Percentiles rank a stretch among this genome's conserved stretches.
phyloP scores from a whole-genome alignment of 345 rosid genomes.

The Syzygium grande region DNA sequence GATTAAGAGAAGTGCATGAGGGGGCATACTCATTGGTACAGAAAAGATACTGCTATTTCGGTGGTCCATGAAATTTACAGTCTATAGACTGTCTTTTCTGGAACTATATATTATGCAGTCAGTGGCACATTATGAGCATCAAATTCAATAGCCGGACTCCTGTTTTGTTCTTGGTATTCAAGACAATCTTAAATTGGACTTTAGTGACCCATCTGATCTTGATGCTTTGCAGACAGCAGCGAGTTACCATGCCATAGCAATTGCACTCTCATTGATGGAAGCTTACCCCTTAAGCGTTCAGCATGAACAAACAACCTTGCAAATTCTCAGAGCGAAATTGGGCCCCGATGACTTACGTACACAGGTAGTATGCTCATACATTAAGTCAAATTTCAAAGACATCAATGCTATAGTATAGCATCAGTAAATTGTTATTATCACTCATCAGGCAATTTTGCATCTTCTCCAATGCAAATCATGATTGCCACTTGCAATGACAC shows the following conservation, averaged over 20 bases:
- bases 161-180: not conserved
- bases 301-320: conserved; percentile 95
- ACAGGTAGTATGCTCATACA: conserved; percentile 41
- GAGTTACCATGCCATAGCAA: conserved; percentile 99
- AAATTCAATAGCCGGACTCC: not conserved
- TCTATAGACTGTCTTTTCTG: not conserved
- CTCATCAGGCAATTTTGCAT: not conserved
- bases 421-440: not conserved
- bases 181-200: not conserved
- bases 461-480: not conserved
- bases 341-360: conserved; percentile 99
- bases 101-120: not conserved
- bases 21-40: not conserved
- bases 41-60: not conserved
- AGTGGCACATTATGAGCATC: not conserved
- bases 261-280: conserved; percentile 99
- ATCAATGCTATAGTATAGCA: not conserved
- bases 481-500: not conserved
- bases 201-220: conserved; percentile 5
- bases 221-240: conserved; percentile 80
- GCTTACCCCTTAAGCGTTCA: conserved; percentile 96
- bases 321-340: conserved; percentile 87
- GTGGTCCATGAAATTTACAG: not conserved
- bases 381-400: not conserved
- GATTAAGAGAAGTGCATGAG: not conserved